Percentiles rank a stretch among this genome's conserved stretches.
phyloP scores from a whole-genome alignment of 805 yeast genomes.

The Candida bentonensis region DNA sequence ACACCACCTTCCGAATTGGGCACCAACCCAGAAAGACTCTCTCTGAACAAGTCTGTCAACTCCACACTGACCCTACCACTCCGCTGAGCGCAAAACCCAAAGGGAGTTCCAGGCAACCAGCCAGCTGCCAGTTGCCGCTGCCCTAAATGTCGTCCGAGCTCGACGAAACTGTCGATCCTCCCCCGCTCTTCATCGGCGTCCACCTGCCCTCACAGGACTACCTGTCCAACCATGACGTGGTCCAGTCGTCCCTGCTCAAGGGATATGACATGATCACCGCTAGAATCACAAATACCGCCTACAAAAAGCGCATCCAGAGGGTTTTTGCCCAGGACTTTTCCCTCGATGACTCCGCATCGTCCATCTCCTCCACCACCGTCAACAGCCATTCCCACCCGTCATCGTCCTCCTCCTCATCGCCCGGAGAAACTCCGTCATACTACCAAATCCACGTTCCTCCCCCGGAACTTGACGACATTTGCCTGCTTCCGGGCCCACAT shows the following conservation, averaged over 20 bases:
- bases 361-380: background rate
- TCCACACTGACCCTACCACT: too few species aligned
- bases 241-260: constrained; percentile 19
- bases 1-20: background rate
- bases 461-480: constrained; percentile 30
- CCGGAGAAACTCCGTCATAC: constrained; percentile 10
- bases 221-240: constrained; percentile 14
- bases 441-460: constrained; percentile 20
- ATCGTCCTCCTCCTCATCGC: background rate
- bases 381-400: background rate
- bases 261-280: constrained; percentile 42
- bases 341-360: background rate
- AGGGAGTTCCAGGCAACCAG: background rate
- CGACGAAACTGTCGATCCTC: constrained; percentile 2
- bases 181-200: constrained; percentile 19
- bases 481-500: constrained; percentile 29
- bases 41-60: too few species aligned
- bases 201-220: constrained; percentile 21
- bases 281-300: constrained; percentile 37
- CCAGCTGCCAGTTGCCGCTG: background rate
- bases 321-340: constrained; percentile 7
- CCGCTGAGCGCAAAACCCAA: too few species aligned
- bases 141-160: background rate
- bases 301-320: constrained; percentile 16
- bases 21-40: background rate